These are phyloP conservation scores for Rhizopus stolonifer DNA, from an alignment of 371 early-diverging fungal species.

Conservation along the genomic window DNA sequence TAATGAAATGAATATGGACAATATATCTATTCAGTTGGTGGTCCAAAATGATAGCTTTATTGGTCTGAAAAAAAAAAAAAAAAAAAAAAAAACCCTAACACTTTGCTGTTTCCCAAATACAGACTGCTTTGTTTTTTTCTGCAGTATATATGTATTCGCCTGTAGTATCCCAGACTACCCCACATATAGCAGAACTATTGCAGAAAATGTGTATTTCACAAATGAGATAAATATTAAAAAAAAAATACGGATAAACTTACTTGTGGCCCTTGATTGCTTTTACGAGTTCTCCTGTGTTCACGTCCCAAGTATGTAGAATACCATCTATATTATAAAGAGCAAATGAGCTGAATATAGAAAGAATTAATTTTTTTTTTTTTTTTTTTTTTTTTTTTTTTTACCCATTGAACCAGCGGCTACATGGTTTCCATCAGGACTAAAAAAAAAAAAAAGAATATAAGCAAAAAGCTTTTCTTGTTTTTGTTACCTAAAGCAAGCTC, in stretches of 20 bases:
- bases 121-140: conserved; percentile 69
- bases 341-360: too few species aligned
- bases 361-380: too few species aligned
- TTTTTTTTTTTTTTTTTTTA: too few species aligned
- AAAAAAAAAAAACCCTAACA: too few species aligned
- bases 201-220: conserved; percentile 4
- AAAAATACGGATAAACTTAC: conserved; percentile 31
- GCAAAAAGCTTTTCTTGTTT: background rate
- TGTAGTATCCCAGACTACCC: conserved; percentile 66
- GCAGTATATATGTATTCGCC: conserved; percentile 69
- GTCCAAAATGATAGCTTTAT: too few species aligned
- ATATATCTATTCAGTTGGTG: too few species aligned
- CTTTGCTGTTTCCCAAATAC: conserved; percentile 47
- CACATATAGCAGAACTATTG: conserved; percentile 46
- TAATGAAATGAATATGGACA: too few species aligned
- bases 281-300: conserved; percentile 51
- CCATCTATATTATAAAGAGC: conserved; percentile 58
- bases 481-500: conserved; percentile 75
- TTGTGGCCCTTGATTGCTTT: conserved; percentile 51
- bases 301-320: conserved; percentile 75
- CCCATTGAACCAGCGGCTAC: conserved; percentile 79
- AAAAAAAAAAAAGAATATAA: conserved; percentile 6
- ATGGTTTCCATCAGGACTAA: conserved; percentile 84
- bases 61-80: too few species aligned
- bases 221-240: conserved; percentile 4